Evolutionary conservation across 2,329 filamentous ascomycete species (phyloP), one percentile per base, ranked within the genome.

Genomic region (Sporothrix schenckii): DNA sequence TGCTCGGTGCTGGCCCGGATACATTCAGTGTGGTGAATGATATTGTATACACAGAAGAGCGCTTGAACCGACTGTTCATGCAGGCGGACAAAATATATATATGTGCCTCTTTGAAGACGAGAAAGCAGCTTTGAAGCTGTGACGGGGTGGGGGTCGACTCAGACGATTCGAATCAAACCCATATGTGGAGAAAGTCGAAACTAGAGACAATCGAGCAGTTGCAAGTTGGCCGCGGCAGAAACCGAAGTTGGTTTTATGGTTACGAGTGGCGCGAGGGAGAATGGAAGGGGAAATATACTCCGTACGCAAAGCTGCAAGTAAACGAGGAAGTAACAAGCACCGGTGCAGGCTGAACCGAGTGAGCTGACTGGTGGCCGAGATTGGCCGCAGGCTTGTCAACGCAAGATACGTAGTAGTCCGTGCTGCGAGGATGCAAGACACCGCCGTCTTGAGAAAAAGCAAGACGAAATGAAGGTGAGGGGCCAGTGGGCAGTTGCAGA

Each of bases 391-490:
- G 54, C 41, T 49, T 63, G 39, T 47, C 34, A 11, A 67, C 10
- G 34, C 50, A 67, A 39, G 34, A 67, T 34, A 24, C 24, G 24
- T 24, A 24, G 24, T 24, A 54, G 24, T 52, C 7, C 19, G n/a
- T 52, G 7, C 30, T 39, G 49, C 16, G 52, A 68, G 66, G 66
- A 58, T 56, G 24, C 66, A 56, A 49, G 39, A 49, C 66, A 68
- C 52, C 1, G 21, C 16, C 16, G 66, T 54, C 65, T 56, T 52
- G 65, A 54, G 49, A 67, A 67, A 30, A 67, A 44, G 50, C 66
- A 67, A 66, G 49, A 44, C 65, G 65, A 67, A 67, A 67, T 34
- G 65, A 67, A 50, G 19, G 30, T 41, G 49, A 49, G 30, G 63
- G 60, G 41, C 39, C 41, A 16, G 39, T 27, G 39, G 24, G 27